Base-by-base conservation (phyloP, 768 basidiomycete genomes). In the Agaricus subrufescens region DNA sequence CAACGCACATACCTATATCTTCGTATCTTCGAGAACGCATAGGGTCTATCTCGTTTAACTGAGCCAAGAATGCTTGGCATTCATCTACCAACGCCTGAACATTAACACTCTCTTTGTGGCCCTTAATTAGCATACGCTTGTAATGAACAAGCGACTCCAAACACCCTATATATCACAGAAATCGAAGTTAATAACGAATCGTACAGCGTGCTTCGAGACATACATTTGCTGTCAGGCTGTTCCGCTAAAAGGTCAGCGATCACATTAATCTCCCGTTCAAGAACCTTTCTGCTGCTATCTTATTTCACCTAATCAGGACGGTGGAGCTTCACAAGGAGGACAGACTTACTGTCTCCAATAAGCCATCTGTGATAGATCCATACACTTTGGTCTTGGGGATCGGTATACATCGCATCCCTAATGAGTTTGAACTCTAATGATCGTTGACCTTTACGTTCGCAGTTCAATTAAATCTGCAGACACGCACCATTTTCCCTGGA, bases 351-450 rank as follows among this genome's bases (percentile, higher is more conserved):
- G 59, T 81, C 70, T 7, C 92, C 93, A 51, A 98, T 81, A 2
- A 99, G 78, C 94, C 96, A 98, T n/a, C 94, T 84, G 65, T 98
- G 97, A 68, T 98, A 99, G 56, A 99, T 84, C 97, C 97, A 99
- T 0, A 91, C 93, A 58, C 92, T 94, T 69, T 98, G 96, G 69
- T 98, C 96, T 45, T 85, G 84, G 3, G 97, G 97, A 65, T 98
- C 95, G 0, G 95, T 97, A 71, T 94, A 99, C 74, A 98, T 83
- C 1, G 96, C 97, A 65, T 96, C 94, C 63, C 85, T 81, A 12
- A 98, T 86, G 7, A 98, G 77, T 40, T 94, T 92, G 66, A 96
- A 94, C 66, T 99, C 97, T 99, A 65, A 7, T 38, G 50, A 50
- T 23, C 8, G 43, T 45, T 40, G n/a, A 55, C 31, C 50, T 19